Conservation (phyloP, 2,329 filamentous ascomycete species). For the Cladophialophora exuberans region DNA sequence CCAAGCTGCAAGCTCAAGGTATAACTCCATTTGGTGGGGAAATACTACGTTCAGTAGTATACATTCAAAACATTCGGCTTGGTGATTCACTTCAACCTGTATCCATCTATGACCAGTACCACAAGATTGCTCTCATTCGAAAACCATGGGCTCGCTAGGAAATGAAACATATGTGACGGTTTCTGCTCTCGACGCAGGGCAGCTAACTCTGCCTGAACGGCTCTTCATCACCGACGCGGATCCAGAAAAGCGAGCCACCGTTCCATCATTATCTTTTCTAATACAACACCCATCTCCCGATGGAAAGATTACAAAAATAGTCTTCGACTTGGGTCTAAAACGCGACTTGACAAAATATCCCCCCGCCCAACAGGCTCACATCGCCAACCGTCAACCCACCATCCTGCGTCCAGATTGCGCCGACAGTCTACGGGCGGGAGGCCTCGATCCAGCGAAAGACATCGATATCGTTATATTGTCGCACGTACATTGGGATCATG, state of each 20-base stretch:
- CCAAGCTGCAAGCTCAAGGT: too few species aligned
- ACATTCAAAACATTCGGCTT: too few species aligned
- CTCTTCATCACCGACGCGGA: conserved; percentile 52
- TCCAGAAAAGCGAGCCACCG: conserved; percentile 49
- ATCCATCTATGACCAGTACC: background rate
- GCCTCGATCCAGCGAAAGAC: conserved; percentile 39
- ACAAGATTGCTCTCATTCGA: background rate
- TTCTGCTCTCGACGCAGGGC: conserved; percentile 45
- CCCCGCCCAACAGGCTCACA: conserved; percentile 43
- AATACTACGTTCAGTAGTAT: too few species aligned
- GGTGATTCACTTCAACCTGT: background rate
- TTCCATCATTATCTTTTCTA: conserved; percentile 59
- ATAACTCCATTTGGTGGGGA: too few species aligned
- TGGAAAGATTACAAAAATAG: conserved; percentile 37
- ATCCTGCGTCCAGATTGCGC: conserved; percentile 34
- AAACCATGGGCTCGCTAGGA: conserved; percentile 13
- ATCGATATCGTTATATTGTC: conserved; percentile 47
- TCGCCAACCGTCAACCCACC: conserved; percentile 35
- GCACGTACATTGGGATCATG: conserved; percentile 40
- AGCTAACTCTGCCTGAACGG: conserved; percentile 52
- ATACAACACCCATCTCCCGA: conserved; percentile 49
- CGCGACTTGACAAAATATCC: conserved; percentile 50
- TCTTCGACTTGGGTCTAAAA: conserved; percentile 60
- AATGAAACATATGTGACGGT: conserved; percentile 38
- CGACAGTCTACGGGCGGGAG: conserved; percentile 41